These are phyloP conservation scores for Centrapalus pauciflorus DNA, from an alignment of 129 eudicot species.

Conservation along the genomic window DNA sequence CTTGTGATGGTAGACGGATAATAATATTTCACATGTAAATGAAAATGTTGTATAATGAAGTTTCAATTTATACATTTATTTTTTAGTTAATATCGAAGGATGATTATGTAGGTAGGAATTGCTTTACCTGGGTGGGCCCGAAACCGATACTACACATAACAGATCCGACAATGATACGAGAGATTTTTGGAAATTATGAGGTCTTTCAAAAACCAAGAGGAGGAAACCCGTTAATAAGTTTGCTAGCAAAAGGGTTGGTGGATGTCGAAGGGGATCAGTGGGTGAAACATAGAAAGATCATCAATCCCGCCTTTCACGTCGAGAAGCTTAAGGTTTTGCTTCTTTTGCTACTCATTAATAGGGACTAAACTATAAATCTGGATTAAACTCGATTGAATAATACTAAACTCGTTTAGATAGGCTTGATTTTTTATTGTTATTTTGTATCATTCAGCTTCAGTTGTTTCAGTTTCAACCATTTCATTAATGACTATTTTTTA, in stretches of 20 bases:
- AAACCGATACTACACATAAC: constrained; percentile 20
- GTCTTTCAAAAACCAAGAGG: constrained; percentile 24
- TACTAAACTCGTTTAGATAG: no score
- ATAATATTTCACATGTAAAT: no score
- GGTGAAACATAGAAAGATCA: constrained; percentile 36
- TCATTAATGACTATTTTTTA: background rate
- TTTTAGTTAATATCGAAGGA: no score
- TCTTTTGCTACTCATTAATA: background rate
- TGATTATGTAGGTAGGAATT: constrained; percentile 28
- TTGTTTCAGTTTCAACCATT: no score
- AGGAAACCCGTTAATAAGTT: constrained; percentile 19
- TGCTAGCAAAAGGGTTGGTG: constrained; percentile 26
- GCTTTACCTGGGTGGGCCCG: constrained; percentile 35
- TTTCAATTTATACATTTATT: no score
- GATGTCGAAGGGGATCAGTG: constrained; percentile 26
- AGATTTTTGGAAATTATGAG: constrained; percentile 17
- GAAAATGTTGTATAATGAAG: no score
- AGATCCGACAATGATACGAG: constrained; percentile 20
- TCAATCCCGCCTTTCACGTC: constrained; percentile 32
- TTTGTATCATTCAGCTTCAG: no score
- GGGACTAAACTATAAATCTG: background rate
- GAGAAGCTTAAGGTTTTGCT: constrained; percentile 31
- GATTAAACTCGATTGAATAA: no score
- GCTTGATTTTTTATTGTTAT: no score
- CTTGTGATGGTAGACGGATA: no score